Conservation (phyloP, 805 yeast species). For the Wickerhamiella dianesei region DNA sequence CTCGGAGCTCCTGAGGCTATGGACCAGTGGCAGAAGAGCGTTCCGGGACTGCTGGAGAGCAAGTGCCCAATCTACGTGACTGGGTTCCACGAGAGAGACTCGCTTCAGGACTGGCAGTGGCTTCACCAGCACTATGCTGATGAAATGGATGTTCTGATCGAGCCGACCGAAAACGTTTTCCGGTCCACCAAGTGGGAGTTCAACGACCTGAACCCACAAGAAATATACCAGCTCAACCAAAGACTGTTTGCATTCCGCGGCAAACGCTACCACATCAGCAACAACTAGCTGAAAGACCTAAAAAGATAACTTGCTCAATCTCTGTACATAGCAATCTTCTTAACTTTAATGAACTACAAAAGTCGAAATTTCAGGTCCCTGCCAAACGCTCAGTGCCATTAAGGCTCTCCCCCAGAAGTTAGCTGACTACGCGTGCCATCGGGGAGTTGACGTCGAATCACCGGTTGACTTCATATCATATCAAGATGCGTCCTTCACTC, state of each 20-base stretch:
- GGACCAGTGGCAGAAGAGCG: conserved; percentile 70
- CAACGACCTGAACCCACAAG: conserved; percentile 84
- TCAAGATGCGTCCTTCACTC: not conserved
- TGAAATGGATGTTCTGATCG: conserved; percentile 71
- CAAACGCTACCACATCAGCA: conserved; percentile 70
- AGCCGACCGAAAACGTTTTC: conserved; percentile 57
- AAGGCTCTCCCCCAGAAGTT: too few relatives aligned
- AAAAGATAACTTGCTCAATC: not conserved
- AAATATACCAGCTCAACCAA: conserved; percentile 84
- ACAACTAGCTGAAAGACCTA: conserved; percentile 1
- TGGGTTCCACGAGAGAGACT: conserved; percentile 71
- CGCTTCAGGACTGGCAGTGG: conserved; percentile 57
- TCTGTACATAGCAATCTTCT: not conserved
- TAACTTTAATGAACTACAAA: not conserved
- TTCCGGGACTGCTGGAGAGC: conserved; percentile 79
- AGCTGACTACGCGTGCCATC: not conserved
- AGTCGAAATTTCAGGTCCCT: too few relatives aligned
- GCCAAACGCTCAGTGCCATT: too few relatives aligned
- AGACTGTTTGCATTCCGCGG: conserved; percentile 87
- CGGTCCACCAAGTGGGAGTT: conserved; percentile 89
- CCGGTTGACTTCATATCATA: not conserved
- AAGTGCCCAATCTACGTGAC: conserved; percentile 88
- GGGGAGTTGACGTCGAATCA: not conserved
- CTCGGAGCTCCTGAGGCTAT: conserved; percentile 67
- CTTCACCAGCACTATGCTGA: conserved; percentile 46